phyloP scores from a whole-genome alignment of 139 green algal species.

The Coelastrella sp. region DNA sequence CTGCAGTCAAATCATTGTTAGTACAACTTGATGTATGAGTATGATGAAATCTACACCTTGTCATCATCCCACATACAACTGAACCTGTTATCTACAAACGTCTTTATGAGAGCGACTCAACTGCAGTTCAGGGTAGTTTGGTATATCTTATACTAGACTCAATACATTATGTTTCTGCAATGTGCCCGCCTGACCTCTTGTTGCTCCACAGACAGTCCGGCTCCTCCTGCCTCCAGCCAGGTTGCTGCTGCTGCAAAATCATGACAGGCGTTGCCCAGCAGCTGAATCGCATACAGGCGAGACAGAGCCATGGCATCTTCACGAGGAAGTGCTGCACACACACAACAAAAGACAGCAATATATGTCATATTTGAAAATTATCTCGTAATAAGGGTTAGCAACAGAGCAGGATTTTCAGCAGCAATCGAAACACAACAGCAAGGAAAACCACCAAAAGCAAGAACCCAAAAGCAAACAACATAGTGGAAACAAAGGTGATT shows the following conservation, averaged over 20 bases:
- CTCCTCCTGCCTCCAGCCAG: constrained; percentile 35
- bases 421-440: neutral
- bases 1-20: neutral
- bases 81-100: neutral
- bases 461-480: too few relatives aligned
- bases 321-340: neutral
- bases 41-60: neutral
- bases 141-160: too few relatives aligned
- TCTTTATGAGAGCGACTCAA: neutral
- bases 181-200: constrained; percentile 20
- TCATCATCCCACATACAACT: neutral
- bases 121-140: neutral
- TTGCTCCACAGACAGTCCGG: constrained; percentile 26
- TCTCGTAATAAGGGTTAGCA: neutral
- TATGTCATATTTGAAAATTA: too few relatives aligned
- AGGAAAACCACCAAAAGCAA: too few relatives aligned
- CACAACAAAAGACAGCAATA: too few relatives aligned
- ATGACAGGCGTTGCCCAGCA: constrained; percentile 11
- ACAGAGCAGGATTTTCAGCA: neutral
- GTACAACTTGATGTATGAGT: neutral
- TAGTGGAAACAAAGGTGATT: too few relatives aligned
- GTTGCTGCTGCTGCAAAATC: constrained; percentile 14
- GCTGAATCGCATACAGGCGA: constrained; percentile 33
- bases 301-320: constrained; percentile 40
- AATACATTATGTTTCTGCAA: neutral